These are phyloP conservation scores for Dendrobium huoshanense DNA, from an alignment of 106 monocot genomes.

Conservation along the genomic window DNA sequence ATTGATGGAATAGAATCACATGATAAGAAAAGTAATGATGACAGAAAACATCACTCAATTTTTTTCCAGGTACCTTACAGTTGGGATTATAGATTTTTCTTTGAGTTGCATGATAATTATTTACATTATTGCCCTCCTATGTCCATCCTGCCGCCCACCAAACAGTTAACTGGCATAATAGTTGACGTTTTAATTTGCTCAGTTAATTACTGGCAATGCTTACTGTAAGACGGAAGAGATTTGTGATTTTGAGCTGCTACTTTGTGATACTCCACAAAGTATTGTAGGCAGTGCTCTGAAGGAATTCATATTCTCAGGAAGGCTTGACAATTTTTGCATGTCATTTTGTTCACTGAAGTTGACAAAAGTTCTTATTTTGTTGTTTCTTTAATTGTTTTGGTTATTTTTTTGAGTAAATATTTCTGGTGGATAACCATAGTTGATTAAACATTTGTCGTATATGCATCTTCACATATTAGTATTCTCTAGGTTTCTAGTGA, in stretches of 20 bases:
- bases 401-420: background rate
- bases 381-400: background rate
- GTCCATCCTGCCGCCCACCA: too few species aligned
- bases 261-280: slow-evolving; percentile 96
- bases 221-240: slow-evolving; percentile 65
- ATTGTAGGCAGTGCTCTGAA: slow-evolving; percentile 65
- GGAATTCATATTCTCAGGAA: slow-evolving; percentile 95
- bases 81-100: background rate
- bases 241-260: slow-evolving; percentile 93
- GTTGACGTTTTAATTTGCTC: slow-evolving; percentile 18
- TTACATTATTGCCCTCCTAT: background rate
- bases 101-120: background rate
- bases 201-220: slow-evolving; percentile 68
- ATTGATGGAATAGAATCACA: slow-evolving; percentile 28
- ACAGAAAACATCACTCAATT: slow-evolving; percentile 62
- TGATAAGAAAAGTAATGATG: slow-evolving; percentile 36
- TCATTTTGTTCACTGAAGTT: slow-evolving; percentile 96
- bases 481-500: background rate
- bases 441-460: background rate
- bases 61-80: slow-evolving; percentile 65
- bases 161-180: background rate
- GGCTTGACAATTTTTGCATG: slow-evolving; percentile 98
- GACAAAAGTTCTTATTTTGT: background rate
- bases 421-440: background rate
- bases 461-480: background rate